These are phyloP conservation scores for Claviceps digitariae DNA, from an alignment of 2,329 filamentous ascomycete species.

Conservation along the genomic window DNA sequence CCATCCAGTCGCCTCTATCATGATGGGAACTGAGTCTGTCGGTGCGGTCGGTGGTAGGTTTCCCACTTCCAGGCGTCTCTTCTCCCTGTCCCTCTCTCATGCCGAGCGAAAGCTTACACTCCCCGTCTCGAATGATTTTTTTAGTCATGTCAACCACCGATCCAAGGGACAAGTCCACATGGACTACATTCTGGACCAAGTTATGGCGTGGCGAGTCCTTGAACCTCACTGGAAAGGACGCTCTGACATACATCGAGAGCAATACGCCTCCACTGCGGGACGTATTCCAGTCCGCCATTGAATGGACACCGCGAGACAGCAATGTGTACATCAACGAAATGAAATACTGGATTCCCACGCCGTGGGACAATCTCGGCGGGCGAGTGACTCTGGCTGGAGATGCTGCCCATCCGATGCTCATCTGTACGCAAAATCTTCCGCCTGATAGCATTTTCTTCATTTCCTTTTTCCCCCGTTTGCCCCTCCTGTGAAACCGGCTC, in stretches of 20 bases:
- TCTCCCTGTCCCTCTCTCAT: background rate
- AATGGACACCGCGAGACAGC: slow-evolving; percentile 21
- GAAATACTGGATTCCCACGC: slow-evolving; percentile 21
- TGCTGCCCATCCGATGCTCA: slow-evolving; percentile 30
- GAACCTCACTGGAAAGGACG: slow-evolving; percentile 20
- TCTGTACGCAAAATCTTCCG: slow-evolving; percentile 15
- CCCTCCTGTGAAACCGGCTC: too few relatives aligned
- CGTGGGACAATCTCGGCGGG: slow-evolving; percentile 18
- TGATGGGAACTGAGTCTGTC: slow-evolving; percentile 16
- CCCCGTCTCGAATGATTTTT: too few relatives aligned
- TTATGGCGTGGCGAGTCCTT: slow-evolving; percentile 18
- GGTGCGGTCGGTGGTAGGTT: slow-evolving; percentile 18
- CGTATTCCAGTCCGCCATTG: slow-evolving; percentile 19
- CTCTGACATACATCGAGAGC: slow-evolving; percentile 18
- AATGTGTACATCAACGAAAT: slow-evolving; percentile 21
- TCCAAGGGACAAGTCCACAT: slow-evolving; percentile 12
- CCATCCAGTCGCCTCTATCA: slow-evolving; percentile 19
- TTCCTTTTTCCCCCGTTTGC: too few relatives aligned
- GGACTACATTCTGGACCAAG: slow-evolving; percentile 23
- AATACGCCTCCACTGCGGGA: slow-evolving; percentile 15
- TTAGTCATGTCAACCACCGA: slow-evolving; percentile 11
- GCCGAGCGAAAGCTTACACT: background rate
- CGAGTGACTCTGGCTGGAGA: slow-evolving; percentile 26
- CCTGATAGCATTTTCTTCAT: too few relatives aligned
- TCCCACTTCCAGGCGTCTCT: background rate